phyloP scores from a whole-genome alignment of 2,329 filamentous ascomycete species.

The Talaromyces sp. region DNA sequence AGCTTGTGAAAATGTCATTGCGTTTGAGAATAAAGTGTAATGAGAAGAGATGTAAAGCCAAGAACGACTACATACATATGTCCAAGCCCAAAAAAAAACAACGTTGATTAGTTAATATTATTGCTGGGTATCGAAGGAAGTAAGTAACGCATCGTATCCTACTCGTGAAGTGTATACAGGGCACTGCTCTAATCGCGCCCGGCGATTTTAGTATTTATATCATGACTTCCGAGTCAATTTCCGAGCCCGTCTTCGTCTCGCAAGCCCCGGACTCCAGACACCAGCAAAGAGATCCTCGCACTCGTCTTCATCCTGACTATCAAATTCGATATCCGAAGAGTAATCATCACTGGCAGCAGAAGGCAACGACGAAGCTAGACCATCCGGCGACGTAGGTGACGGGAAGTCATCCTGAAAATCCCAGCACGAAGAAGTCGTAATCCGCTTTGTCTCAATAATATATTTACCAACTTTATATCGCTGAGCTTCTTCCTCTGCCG shows the following conservation, averaged over 20 bases:
- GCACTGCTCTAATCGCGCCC: background rate
- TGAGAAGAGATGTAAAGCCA: background rate
- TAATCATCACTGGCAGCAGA: background rate
- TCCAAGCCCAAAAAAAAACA: background rate
- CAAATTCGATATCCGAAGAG: slow-evolving; percentile 49
- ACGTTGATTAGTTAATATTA: slow-evolving; percentile 1
- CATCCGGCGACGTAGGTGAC: background rate
- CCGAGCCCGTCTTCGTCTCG: slow-evolving; percentile 45
- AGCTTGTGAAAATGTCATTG: background rate
- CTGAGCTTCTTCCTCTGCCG: slow-evolving; percentile 60
- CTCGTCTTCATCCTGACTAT: slow-evolving; percentile 64
- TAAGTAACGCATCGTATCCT: background rate
- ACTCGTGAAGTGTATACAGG: background rate
- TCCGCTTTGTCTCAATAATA: slow-evolving; percentile 60
- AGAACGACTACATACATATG: background rate
- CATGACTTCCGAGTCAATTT: slow-evolving; percentile 23
- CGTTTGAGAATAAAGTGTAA: background rate
- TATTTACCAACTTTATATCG: slow-evolving; percentile 66
- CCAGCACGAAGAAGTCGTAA: slow-evolving; percentile 52
- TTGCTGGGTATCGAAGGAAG: slow-evolving; percentile 11
- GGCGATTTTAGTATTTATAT: background rate
- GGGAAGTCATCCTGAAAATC: slow-evolving; percentile 35
- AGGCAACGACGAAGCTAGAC: background rate
- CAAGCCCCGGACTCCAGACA: slow-evolving; percentile 57
- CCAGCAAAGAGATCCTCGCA: slow-evolving; percentile 64